Evolutionary conservation across 169 alveolate genomes (phyloP).

Genomic region (Plasmodium malariae): DNA sequence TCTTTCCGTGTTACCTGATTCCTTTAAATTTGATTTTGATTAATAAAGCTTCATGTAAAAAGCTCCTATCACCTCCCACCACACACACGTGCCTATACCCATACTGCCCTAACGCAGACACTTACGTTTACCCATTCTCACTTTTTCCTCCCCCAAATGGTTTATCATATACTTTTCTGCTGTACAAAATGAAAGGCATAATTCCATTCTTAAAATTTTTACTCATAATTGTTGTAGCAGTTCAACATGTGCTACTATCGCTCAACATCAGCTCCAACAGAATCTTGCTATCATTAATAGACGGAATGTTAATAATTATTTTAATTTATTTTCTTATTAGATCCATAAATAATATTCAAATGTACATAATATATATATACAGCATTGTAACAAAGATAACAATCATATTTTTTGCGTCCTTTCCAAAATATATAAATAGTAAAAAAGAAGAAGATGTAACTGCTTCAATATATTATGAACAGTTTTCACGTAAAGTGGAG

Average conservation of each 20-base stretch:
- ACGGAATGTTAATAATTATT: not conserved
- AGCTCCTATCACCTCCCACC: too few species aligned
- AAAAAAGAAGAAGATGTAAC: not conserved
- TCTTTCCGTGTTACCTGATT: not conserved
- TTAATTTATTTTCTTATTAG: conserved; percentile 28
- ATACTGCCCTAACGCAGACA: too few species aligned
- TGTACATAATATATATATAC: conserved; percentile 52
- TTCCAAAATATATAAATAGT: conserved; percentile 31
- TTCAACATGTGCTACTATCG: conserved; percentile 26
- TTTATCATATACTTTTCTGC: not conserved
- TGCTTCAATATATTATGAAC: not conserved
- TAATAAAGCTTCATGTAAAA: too few species aligned
- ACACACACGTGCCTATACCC: too few species aligned
- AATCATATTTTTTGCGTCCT: conserved; percentile 27
- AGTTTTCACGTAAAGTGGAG: conserved; percentile 4
- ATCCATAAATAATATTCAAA: conserved; percentile 35
- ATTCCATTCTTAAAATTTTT: conserved; percentile 15
- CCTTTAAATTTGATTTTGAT: too few species aligned
- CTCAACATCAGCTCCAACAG: not conserved
- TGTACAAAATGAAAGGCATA: conserved; percentile 15
- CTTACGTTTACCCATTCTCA: not conserved
- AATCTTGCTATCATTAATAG: not conserved
- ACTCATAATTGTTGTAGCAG: conserved; percentile 1
- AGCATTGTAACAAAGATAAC: conserved; percentile 65
- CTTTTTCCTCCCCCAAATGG: not conserved